These are phyloP conservation scores for Paulownia fortunei DNA, from an alignment of 257 asterid species.

Conservation along the genomic window DNA sequence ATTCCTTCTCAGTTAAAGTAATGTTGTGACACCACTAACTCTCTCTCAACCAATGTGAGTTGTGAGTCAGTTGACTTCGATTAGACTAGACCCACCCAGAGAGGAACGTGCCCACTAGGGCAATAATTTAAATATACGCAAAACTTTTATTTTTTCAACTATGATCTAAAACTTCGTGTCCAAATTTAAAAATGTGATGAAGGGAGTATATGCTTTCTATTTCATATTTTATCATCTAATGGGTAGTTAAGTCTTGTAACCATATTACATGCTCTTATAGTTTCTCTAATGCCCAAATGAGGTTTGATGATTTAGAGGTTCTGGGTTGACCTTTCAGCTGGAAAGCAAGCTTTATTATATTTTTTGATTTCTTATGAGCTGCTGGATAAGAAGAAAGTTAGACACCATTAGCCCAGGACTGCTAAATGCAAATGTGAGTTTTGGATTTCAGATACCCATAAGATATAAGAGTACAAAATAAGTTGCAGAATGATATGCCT, in stretches of 20 bases:
- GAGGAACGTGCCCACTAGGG: too few species aligned
- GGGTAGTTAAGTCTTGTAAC: slow-evolving; percentile 9
- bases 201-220: background rate
- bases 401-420: background rate
- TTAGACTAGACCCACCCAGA: too few species aligned
- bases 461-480: slow-evolving; percentile 3
- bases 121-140: background rate
- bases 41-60: too few species aligned
- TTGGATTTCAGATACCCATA: background rate
- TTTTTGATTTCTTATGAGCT: slow-evolving; percentile 8
- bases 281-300: background rate
- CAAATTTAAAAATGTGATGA: slow-evolving; percentile 2
- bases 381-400: background rate
- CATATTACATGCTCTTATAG: slow-evolving; percentile 14
- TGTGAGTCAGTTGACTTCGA: too few species aligned
- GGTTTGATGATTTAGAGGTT: background rate
- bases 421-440: background rate
- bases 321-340: background rate
- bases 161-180: slow-evolving; percentile 4
- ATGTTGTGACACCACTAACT: background rate
- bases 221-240: slow-evolving; percentile 10
- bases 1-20: background rate
- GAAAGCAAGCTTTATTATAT: background rate
- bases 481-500: slow-evolving; percentile 11
- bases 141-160: background rate